These are phyloP conservation scores for Mortierella sp. DNA, from an alignment of 371 early-diverging fungal genomes.

Conservation along the genomic window DNA sequence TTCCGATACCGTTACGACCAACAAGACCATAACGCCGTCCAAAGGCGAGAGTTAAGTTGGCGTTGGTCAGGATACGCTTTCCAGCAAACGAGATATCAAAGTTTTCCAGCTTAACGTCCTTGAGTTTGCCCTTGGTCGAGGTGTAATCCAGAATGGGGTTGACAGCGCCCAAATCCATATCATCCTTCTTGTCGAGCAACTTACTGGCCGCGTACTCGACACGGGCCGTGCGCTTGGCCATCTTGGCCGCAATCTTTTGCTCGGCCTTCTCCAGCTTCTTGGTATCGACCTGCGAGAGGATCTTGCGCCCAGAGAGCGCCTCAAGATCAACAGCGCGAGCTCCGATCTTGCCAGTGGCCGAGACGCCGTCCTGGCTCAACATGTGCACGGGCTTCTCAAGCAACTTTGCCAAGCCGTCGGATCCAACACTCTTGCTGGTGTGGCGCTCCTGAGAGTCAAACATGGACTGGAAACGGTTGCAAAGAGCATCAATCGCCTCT, in stretches of 20 bases:
- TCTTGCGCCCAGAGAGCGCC: conserved; percentile 74
- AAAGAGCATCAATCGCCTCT: conserved; percentile 73
- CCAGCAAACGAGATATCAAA: conserved; percentile 98
- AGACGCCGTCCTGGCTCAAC: conserved; percentile 66
- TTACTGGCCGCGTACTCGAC: conserved; percentile 87
- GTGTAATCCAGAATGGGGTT: conserved; percentile 92
- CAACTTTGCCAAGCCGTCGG: conserved; percentile 51
- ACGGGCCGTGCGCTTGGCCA: conserved; percentile 82
- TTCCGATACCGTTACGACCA: conserved; percentile 99
- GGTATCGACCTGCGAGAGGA: conserved; percentile 91
- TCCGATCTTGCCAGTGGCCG: conserved; percentile 68
- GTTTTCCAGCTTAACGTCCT: conserved; percentile 96
- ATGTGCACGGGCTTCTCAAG: conserved; percentile 75
- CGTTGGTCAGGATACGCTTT: conserved; percentile 92
- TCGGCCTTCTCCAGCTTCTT: conserved; percentile 95
- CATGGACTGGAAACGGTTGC: conserved; percentile 71
- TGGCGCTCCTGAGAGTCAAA: conserved; percentile 60
- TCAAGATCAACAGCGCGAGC: conserved; percentile 74
- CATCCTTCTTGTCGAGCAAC: conserved; percentile 78
- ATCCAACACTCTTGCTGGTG: conserved; percentile 39
- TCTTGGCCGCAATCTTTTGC: conserved; percentile 90
- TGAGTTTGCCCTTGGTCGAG: conserved; percentile 85
- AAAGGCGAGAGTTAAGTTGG: conserved; percentile 86
- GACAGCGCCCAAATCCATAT: conserved; percentile 77
- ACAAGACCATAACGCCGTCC: conserved; percentile 98